A percentile compares a stretch with the other conserved stretches of the same genome.
Evolutionary conservation across 306 rosid genomes (phyloP).

Genomic region (Sicyos edulis): DNA sequence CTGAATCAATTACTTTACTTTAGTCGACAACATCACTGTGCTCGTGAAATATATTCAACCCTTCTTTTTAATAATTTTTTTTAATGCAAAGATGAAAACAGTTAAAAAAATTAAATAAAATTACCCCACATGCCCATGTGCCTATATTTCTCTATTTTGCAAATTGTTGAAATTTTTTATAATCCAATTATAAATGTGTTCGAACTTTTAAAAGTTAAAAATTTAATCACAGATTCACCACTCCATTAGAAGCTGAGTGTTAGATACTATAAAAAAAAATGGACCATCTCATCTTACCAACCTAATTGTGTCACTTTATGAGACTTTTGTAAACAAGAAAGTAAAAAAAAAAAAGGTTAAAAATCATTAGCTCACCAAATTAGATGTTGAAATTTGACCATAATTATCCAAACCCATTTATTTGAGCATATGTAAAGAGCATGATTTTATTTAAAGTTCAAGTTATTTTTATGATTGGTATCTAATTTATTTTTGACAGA

Average conservation of each 20-base stretch:
- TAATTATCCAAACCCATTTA: background rate
- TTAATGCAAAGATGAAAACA: background rate
- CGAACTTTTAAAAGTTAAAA: too few species aligned
- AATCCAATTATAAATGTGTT: too few species aligned
- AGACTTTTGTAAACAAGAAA: background rate
- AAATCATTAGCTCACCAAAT: background rate
- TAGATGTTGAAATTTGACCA: background rate
- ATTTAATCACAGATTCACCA: too few species aligned
- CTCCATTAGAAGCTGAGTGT: too few species aligned
- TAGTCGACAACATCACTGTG: slow-evolving; percentile 20
- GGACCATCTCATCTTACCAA: background rate
- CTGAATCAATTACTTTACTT: slow-evolving; percentile 18
- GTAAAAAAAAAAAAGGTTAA: background rate
- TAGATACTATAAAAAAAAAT: too few species aligned
- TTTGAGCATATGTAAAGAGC: background rate
- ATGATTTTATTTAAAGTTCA: background rate
- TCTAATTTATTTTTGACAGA: background rate
- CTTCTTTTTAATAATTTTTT: background rate
- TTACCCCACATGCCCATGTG: too few species aligned
- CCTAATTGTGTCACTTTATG: background rate
- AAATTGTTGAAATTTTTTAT: too few species aligned
- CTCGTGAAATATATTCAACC: slow-evolving; percentile 3
- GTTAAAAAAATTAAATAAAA: background rate
- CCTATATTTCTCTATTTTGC: too few species aligned
- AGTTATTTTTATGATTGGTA: slow-evolving; percentile 5